These are phyloP conservation scores for Pythium insidiosum DNA, from an alignment of 352 stramenopile genomes.

Conservation along the genomic window DNA sequence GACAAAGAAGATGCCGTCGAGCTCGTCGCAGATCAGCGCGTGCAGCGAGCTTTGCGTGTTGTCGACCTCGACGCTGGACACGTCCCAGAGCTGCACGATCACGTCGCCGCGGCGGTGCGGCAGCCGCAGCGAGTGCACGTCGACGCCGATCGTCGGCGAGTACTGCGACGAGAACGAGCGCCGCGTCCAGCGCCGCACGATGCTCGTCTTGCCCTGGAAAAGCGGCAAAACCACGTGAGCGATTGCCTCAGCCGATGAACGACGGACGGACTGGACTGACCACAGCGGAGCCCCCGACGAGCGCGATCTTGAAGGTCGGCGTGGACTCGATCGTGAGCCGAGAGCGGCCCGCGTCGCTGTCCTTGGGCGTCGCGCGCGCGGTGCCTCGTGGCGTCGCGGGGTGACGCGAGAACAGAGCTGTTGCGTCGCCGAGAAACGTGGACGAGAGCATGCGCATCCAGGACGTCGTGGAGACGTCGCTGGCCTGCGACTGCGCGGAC, in stretches of 20 bases:
- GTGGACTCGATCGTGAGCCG: conserved; percentile 32
- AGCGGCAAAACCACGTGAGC: background rate
- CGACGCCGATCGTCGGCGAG: conserved; percentile 70
- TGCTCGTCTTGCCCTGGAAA: conserved; percentile 71
- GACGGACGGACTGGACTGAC: conserved; percentile 14
- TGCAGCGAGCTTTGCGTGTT: conserved; percentile 49
- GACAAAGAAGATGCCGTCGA: conserved; percentile 85
- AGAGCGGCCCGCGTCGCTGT: conserved; percentile 13
- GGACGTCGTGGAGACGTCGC: too few species aligned
- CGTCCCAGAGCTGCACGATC: conserved; percentile 70
- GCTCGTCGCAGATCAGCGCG: conserved; percentile 60
- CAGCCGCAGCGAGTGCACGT: conserved; percentile 48
- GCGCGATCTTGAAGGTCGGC: conserved; percentile 73
- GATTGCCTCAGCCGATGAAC: background rate
- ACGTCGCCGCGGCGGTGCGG: conserved; percentile 32
- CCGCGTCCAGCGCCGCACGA: conserved; percentile 67
- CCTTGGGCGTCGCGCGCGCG: conserved; percentile 9
- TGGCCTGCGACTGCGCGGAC: too few species aligned
- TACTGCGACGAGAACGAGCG: conserved; percentile 65
- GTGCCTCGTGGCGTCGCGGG: conserved; percentile 9
- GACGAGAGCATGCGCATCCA: conserved; percentile 85
- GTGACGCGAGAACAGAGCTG: conserved; percentile 29
- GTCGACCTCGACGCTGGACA: conserved; percentile 70
- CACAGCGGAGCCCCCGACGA: conserved; percentile 70
- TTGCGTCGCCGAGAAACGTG: conserved; percentile 54